Base-by-base conservation (phyloP, 1,284 basidiomycete species). In the Ustilago trichophora region DNA sequence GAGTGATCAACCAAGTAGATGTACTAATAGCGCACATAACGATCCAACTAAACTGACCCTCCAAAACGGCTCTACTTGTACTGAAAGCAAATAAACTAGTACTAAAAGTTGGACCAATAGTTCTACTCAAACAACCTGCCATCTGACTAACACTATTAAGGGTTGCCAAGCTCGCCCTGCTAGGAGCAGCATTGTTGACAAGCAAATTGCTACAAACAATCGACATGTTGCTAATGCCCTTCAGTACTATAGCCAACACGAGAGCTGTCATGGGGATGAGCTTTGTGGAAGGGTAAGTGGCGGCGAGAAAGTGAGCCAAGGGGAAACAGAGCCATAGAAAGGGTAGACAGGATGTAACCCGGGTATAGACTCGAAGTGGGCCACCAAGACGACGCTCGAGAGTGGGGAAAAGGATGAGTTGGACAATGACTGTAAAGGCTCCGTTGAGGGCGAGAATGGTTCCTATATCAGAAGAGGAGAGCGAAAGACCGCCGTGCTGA, bases 61-160 rank as follows among this genome's bases (percentile, higher is more conserved):
- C 46, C 25, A 63, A 24, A 26, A 72, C 13, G 15, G 15, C 31
- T 10, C 33, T 44, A 11, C 51, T 49, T 16, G 60, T 73, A 21
- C 52, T 49, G 13, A 64, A 71, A 15, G 75, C 73, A 36, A 71
- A 76, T 19, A 75, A 36, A 33, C 52, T 62, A 16, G 70, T 75
- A 26, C 52, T 50, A 16, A 57, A 41, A 7, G 53, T 58, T 3
- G 75, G 75, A 0, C 73, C 73, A 5, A 71, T 40, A 11, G 65
- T 59, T 10, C 75, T 42, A 26, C 53, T 59, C 25, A 73, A 36
- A 24, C 54, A 63, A 8, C 66, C 65, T 3, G 58, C 41, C 52
- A 66, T 71, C 31, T 75, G 73, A 21, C 55, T 46, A 6, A 74
- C 37, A 19, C 75, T 74, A 19, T 77, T 77, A 15, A 77, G 35